These are phyloP conservation scores for Prunus yedoensis DNA, from an alignment of 331 rosid genomes.

Conservation along the genomic window DNA sequence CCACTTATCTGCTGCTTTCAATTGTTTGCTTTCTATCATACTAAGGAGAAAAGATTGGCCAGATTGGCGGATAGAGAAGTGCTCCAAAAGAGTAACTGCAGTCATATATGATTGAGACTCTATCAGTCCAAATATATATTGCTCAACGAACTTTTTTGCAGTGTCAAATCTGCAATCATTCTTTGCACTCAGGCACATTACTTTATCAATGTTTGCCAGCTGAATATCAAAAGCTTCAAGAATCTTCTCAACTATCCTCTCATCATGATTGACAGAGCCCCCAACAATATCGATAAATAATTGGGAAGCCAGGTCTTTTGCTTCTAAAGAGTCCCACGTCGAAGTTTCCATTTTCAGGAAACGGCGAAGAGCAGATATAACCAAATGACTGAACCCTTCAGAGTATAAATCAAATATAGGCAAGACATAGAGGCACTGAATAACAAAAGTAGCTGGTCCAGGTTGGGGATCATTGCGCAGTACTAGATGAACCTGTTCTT, in stretches of 20 bases:
- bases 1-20: slow-evolving; percentile 96
- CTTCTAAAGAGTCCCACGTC: slow-evolving; percentile 40
- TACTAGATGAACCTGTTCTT: slow-evolving; percentile 67
- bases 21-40: slow-evolving; percentile 65
- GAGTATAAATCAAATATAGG: slow-evolving; percentile 63
- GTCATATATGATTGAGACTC: slow-evolving; percentile 57
- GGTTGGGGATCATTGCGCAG: slow-evolving; percentile 77
- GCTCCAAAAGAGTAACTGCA: slow-evolving; percentile 82
- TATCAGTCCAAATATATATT: slow-evolving; percentile 55
- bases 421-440: slow-evolving; percentile 70
- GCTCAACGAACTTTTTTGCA: slow-evolving; percentile 58
- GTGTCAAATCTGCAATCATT: slow-evolving; percentile 33
- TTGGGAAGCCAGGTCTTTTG: slow-evolving; percentile 65
- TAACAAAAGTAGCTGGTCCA: slow-evolving; percentile 80
- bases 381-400: slow-evolving; percentile 87
- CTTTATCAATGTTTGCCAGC: slow-evolving; percentile 57
- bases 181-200: slow-evolving; percentile 45
- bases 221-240: slow-evolving; percentile 68
- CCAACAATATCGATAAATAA: slow-evolving; percentile 60
- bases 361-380: slow-evolving; percentile 73
- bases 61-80: slow-evolving; percentile 61
- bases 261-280: slow-evolving; percentile 69
- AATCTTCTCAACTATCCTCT: slow-evolving; percentile 63
- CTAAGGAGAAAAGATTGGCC: slow-evolving; percentile 61
- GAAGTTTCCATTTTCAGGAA: slow-evolving; percentile 48